Evolutionary conservation across 148 eudicot genomes (phyloP).

Genomic region (Tetragonia tetragonoides): DNA sequence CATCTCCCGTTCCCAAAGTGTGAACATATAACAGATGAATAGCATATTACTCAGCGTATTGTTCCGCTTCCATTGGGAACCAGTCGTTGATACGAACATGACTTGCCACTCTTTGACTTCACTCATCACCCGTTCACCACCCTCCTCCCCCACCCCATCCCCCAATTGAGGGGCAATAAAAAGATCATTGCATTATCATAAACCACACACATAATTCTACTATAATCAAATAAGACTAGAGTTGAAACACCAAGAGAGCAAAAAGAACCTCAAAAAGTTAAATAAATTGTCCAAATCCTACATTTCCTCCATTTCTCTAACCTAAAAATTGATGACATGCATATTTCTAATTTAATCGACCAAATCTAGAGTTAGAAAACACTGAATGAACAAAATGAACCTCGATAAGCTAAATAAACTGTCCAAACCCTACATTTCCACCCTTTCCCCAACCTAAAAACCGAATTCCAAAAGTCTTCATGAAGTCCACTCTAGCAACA

Average conservation of each 20-base stretch:
- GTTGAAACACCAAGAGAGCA: background rate
- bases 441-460: background rate
- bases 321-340: background rate
- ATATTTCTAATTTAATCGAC: background rate
- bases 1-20: background rate
- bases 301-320: background rate
- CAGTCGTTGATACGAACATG: background rate
- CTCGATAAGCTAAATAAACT: background rate
- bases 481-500: slow-evolving; percentile 19
- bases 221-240: too few species aligned
- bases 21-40: too few species aligned
- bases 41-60: background rate
- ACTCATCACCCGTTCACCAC: too few species aligned
- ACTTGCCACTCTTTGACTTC: background rate
- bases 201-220: background rate
- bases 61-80: background rate
- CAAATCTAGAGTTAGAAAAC: background rate
- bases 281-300: background rate
- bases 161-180: background rate
- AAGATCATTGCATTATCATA: background rate
- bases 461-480: background rate
- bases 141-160: too few species aligned
- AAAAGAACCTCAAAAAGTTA: background rate
- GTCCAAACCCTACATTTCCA: background rate
- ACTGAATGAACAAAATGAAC: background rate